phyloP scores from a whole-genome alignment of 2,329 filamentous ascomycete species.

The Nannizziopsis barbatae region DNA sequence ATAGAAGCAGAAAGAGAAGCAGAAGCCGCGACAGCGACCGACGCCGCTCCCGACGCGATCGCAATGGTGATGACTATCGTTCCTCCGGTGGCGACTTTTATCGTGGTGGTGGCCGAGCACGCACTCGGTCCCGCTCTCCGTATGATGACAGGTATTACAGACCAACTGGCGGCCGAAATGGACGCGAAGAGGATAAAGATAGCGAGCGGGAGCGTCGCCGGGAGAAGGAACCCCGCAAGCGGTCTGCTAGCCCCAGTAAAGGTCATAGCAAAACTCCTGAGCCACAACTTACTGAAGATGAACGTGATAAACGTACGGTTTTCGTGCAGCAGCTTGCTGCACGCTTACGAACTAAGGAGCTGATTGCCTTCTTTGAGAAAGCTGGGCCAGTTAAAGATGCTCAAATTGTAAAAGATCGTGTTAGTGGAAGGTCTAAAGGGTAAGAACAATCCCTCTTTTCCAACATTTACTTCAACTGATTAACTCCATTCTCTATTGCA shows the following conservation, averaged over 20 bases:
- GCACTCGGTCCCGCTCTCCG: conserved; percentile 62
- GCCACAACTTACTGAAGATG: conserved; percentile 79
- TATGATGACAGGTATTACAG: conserved; percentile 48
- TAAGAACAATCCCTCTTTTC: conserved; percentile 38
- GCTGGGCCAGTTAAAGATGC: conserved; percentile 91
- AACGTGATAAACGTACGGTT: conserved; percentile 90
- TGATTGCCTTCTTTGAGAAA: conserved; percentile 92
- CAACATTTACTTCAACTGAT: neutral
- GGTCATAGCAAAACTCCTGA: conserved; percentile 43
- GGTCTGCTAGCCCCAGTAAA: conserved; percentile 34
- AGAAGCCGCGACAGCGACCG: conserved; percentile 66
- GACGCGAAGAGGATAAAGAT: conserved; percentile 40
- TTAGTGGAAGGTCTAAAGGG: conserved; percentile 96
- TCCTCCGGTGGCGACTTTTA: conserved; percentile 57
- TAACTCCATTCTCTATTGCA: conserved; percentile 38
- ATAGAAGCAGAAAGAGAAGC: conserved; percentile 71
- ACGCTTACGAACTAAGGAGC: conserved; percentile 78
- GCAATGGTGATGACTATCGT: conserved; percentile 43
- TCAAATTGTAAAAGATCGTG: conserved; percentile 95
- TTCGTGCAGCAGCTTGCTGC: conserved; percentile 98
- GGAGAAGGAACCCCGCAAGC: conserved; percentile 40
- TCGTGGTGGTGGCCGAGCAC: conserved; percentile 51
- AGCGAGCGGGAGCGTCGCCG: conserved; percentile 42
- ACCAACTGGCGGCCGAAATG: conserved; percentile 36
- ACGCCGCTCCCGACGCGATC: conserved; percentile 61